Evolutionary conservation across 1,284 basidiomycete species (phyloP), one percentile per base, ranked within the genome.

Genomic region (Chiua sp.): DNA sequence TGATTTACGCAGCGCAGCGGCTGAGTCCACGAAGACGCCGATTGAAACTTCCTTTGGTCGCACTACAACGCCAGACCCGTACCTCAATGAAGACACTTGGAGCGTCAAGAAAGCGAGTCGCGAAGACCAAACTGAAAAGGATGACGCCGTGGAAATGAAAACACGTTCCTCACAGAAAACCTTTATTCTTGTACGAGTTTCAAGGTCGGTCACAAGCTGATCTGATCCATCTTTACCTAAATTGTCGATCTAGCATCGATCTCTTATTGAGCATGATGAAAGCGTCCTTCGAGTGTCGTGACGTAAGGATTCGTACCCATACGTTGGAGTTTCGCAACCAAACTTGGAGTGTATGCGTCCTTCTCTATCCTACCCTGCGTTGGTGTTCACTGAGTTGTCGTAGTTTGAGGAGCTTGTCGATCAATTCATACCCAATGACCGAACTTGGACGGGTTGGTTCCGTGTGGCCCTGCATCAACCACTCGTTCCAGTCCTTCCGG

Each of bases 251-350:
- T 28, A 91, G 90, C 68, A 77, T 91, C 55, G 82, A 90, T 68
- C 73, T 92, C 18, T 71, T 91, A 55, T 68, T 91, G 53, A 92
- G 89, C 63, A 84, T 91, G 59, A 81, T 84, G 71, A 91, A 89
- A 71, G 86, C 86, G 47, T 90, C 88, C 0, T 90, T 91, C 65
- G 85, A 89, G 60, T 91, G 86, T 62, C 85, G 84, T 39, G 88
- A 92, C 63, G 90, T 89, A 20, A 84, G 83, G 32, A 91, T 92
- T 69, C 83, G 83, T 60, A 92, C 90, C 12, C 81, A 88, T 55
- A 85, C 87, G 58, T 76, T 98, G 52, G 88, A 91, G 68, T 96
- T 94, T 75, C 85, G 87, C 64, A 94, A 96, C 72, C 89, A 93
- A 74, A 95, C 94, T 1, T 94, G 88, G 86, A 93, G 91, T 75